phyloP scores from a whole-genome alignment of 2,329 filamentous ascomycete species.

The Nannizziopsis barbatae region DNA sequence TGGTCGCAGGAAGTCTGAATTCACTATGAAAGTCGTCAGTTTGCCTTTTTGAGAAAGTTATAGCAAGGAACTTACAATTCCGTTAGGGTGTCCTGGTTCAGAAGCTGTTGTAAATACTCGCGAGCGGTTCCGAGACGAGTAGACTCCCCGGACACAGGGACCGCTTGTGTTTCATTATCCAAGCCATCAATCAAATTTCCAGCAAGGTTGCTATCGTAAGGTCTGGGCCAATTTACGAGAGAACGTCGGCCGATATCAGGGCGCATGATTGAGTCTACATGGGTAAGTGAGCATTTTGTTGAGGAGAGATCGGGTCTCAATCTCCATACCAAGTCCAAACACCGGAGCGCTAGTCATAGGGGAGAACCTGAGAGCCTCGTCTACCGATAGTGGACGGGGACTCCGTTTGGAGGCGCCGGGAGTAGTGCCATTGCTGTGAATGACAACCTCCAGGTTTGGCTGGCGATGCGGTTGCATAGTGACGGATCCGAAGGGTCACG shows the following conservation, averaged over 20 bases:
- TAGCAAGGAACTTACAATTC: conserved; percentile 5
- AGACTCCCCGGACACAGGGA: conserved; percentile 43
- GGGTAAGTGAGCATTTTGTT: background rate
- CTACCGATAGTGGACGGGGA: conserved; percentile 33
- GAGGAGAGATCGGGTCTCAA: background rate
- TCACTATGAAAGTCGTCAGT: conserved; percentile 25
- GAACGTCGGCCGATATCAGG: conserved; percentile 34
- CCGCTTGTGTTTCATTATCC: conserved; percentile 56
- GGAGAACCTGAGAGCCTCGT: conserved; percentile 40
- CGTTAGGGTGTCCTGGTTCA: conserved; percentile 29
- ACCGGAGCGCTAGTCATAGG: conserved; percentile 41
- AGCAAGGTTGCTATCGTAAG: conserved; percentile 41
- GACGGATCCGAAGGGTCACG: conserved; percentile 11
- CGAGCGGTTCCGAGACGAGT: conserved; percentile 59
- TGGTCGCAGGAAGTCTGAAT: conserved; percentile 31
- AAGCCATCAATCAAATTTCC: conserved; percentile 52
- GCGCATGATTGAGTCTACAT: conserved; percentile 32
- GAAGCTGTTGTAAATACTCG: conserved; percentile 60
- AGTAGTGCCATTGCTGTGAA: conserved; percentile 25
- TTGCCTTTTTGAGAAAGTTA: background rate
- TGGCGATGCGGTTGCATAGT: conserved; percentile 33
- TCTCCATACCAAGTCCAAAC: conserved; percentile 34
- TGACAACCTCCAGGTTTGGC: conserved; percentile 34
- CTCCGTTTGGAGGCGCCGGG: conserved; percentile 21
- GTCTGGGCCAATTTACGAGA: conserved; percentile 27